A percentile compares a stretch with the other conserved stretches of the same genome.
phyloP scores from a whole-genome alignment of 768 basidiomycete genomes.

The Rhodotorula sphaerocarpa region DNA sequence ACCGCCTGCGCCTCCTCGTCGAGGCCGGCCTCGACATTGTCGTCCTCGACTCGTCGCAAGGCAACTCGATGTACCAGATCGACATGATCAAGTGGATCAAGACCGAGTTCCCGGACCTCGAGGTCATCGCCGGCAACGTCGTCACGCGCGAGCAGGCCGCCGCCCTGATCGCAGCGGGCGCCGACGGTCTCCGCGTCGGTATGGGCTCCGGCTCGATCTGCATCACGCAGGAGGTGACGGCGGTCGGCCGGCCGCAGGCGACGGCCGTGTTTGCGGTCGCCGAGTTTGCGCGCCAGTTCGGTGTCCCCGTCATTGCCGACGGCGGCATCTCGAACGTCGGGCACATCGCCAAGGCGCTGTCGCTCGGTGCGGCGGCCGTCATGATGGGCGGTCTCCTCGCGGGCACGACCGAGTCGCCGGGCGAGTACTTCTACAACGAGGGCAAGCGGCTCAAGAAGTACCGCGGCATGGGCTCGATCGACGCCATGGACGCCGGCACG shows the following conservation, averaged over 20 bases:
- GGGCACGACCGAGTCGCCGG: conserved; percentile 92
- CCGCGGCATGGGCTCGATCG: conserved; percentile 92
- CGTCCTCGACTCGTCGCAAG: conserved; percentile 90
- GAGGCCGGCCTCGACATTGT: conserved; percentile 94
- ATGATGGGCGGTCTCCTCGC: conserved; percentile 99
- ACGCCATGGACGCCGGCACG: conserved; percentile 58
- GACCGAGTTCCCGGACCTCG: conserved; percentile 67
- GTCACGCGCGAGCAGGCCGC: conserved; percentile 97
- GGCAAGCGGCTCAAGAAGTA: conserved; percentile 98
- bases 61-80: conserved; percentile 85
- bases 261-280: conserved; percentile 96
- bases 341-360: conserved; percentile 91
- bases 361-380: conserved; percentile 87
- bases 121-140: conserved; percentile 95
- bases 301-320: conserved; percentile 92
- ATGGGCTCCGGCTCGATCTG: conserved; percentile 99
- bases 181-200: conserved; percentile 87
- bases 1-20: conserved; percentile 72
- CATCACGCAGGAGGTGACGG: conserved; percentile 99
- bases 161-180: conserved; percentile 81
- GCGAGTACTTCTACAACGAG: conserved; percentile 98
- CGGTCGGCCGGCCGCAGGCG: conserved; percentile 93
- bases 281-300: conserved; percentile 86
- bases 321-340: conserved; percentile 93
- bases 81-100: conserved; percentile 96